Evolutionary conservation across 2,329 filamentous ascomycete genomes (phyloP), one percentile per base, ranked within the genome.

Genomic region (Neofusicoccum ribis): DNA sequence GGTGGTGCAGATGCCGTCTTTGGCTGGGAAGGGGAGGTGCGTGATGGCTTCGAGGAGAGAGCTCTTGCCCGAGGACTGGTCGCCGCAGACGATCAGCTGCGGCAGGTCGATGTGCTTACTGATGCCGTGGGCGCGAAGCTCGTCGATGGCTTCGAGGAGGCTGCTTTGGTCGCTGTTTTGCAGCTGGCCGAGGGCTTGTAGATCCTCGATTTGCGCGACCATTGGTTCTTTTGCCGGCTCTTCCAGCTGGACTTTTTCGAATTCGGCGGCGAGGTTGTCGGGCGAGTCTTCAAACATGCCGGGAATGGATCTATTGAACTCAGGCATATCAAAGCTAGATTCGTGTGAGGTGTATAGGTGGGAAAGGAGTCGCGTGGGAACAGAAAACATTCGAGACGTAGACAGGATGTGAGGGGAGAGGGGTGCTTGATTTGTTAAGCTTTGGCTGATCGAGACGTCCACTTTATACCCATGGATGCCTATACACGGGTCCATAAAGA

Each of bases 31-130:
- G 0, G 81, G 81, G 1, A 91, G 83, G 9, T 84, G 81, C 0
- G 86, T 86, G 52, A 90, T 85, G 0, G 87, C 88, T 68, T 89
- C 85, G 0, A 90, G 80, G 0, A 89, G 85, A 0, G 86, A 89
- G n/a, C 83, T 87, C 70, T 90, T 90, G 2, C 87, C 87, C 0
- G 83, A 83, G 0, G 84, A 87, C 64, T 87, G 85, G 63, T 87
- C 83, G 4, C 88, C 86, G 34, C 85, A 84, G 4, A 88, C 86
- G 3, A 88, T 81, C 43, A 87, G 79, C 68, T 86, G 83, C 1
- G 85, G 84, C 0, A 85, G 74, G 43, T 82, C 74, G 27, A 85
- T 77, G 14, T 84, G 78, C 2, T 66, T 67, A 23, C 71, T 71
- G 37, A 78, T 67, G 0, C 85, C 83, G 31, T 83, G 78, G 7